Base-by-base conservation (phyloP, 495 filamentous ascomycete genomes). In the Neurospora africana region DNA sequence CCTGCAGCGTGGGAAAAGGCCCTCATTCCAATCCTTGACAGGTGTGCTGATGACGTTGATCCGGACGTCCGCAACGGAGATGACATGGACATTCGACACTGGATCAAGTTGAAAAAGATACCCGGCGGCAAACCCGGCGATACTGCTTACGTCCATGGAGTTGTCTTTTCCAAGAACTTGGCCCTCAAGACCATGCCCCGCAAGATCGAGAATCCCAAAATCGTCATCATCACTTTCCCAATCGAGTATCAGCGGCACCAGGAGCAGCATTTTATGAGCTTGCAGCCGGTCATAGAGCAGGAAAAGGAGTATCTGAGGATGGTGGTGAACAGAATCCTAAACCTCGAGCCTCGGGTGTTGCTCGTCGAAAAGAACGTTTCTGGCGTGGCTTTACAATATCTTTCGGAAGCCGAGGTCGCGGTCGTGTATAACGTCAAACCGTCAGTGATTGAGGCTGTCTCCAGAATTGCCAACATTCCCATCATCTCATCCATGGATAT, bases 1-100 rank as follows among this genome's bases (percentile, higher is more conserved):
- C 83, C 87, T 1, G 81, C 86, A 3, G 89, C 89, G 61, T 99
- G 96, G 96, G 95, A 98, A 75, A 93, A 89, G 70, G 93, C 96
- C 0, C 85, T 99, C 23, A 87, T 98, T 68, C 96, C 96, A 15
- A 96, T 98, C 69, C 83, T 99, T 3, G 84, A 98, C 21, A 91
- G 94, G 74, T 94, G 93, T 72, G 95, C 95, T 0, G 94, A 97
- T 75, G 95, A 97, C 76, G 93, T 99, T 23, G 92, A 97, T 75
- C 96, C 96, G 5, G 90, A 98, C 80, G 90, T 97, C 30, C 90
- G 94, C 69, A 86, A 85, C 67, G 93, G 93, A 3, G 96, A 99
- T 77, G 92, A 95, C 76, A 97, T 98, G 82, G 95, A 99, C 79
- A 97, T 99, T 73, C 89, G 95, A n/a, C 95, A 98, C 76, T 99